A percentile compares a stretch with the other conserved stretches of the same genome.
phyloP scores from a whole-genome alignment of 768 basidiomycete genomes.

The Amanita muscaria region DNA sequence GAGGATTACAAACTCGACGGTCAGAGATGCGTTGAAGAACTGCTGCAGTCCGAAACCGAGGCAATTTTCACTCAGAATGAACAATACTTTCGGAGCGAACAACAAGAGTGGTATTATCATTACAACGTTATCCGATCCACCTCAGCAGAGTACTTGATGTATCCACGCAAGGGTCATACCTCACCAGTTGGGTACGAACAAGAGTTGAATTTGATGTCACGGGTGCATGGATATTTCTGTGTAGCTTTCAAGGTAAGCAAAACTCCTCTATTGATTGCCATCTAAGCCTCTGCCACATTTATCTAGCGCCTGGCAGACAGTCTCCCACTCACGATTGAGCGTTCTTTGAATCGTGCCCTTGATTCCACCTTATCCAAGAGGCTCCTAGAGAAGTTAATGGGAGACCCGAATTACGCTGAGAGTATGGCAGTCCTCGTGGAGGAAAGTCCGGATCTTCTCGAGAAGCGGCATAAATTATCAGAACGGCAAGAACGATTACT shows the following conservation, averaged over 20 bases:
- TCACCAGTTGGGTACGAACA: slow-evolving; percentile 12
- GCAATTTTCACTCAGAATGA: slow-evolving; percentile 11
- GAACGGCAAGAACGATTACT: no score
- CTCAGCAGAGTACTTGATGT: neutral
- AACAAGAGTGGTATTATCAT: slow-evolving; percentile 1
- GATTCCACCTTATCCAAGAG: slow-evolving; percentile 21
- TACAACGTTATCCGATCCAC: neutral
- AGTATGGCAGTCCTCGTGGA: neutral
- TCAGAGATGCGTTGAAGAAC: neutral
- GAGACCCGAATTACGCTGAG: neutral
- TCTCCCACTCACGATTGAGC: slow-evolving; percentile 36
- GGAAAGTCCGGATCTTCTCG: neutral
- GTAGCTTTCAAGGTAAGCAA: slow-evolving; percentile 35
- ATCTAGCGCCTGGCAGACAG: slow-evolving; percentile 41
- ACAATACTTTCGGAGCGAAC: slow-evolving; percentile 1
- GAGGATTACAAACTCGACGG: neutral
- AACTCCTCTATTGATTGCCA: neutral
- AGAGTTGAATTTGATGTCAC: slow-evolving; percentile 35
- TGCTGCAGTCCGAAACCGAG: neutral
- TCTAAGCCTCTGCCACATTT: neutral
- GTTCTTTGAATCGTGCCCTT: slow-evolving; percentile 28
- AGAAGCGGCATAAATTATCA: neutral
- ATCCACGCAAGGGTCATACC: neutral
- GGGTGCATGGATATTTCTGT: slow-evolving; percentile 39
- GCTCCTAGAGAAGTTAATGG: slow-evolving; percentile 17